Evolutionary conservation across 1,284 basidiomycete species (phyloP), one percentile per base, ranked within the genome.

Genomic region (Ustilago vetiveriae): DNA sequence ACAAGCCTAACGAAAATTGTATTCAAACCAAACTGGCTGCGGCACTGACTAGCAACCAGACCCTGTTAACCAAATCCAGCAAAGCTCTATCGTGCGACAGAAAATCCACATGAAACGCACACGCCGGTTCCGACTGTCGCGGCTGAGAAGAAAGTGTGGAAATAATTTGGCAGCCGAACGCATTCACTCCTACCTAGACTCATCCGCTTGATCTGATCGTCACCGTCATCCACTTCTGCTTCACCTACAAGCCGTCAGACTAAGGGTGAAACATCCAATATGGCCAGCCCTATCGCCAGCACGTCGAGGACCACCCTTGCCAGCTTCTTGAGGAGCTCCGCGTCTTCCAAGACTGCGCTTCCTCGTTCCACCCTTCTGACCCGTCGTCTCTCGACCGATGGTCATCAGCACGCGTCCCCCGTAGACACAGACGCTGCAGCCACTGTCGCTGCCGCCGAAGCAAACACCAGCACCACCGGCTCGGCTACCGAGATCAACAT

Each of bases 211-310:
- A 26, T 29, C 21, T 46, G 19, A 46, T 14, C 44, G 16, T 11
- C 38, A 16, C 10, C 13, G n/a, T 24, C n/a, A n/a, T 17, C 23
- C 33, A 35, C 17, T 14, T n/a, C 16, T n/a, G 14, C 33, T 35
- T 14, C 29, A 30, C 29, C 33, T n/a, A n/a, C n/a, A n/a, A n/a
- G n/a, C n/a, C n/a, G n/a, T n/a, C n/a, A n/a, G n/a, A n/a, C n/a
- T n/a, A n/a, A n/a, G n/a, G n/a, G n/a, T n/a, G n/a, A n/a, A n/a
- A n/a, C 21, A 26, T 35, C 35, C 11, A 48, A 10, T 29, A 73
- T 73, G 71, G 71, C 71, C 10, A 73, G 71, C 30, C 65, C 71
- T 4, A 55, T 73, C 21, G 71, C 71, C 9, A 73, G 52, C 46
- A 63, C 60, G 6, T 73, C 71, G 26, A 64, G 71, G 38, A 54